Base-by-base conservation (phyloP, 345 rosid genomes). In the Physaria fendleri region DNA sequence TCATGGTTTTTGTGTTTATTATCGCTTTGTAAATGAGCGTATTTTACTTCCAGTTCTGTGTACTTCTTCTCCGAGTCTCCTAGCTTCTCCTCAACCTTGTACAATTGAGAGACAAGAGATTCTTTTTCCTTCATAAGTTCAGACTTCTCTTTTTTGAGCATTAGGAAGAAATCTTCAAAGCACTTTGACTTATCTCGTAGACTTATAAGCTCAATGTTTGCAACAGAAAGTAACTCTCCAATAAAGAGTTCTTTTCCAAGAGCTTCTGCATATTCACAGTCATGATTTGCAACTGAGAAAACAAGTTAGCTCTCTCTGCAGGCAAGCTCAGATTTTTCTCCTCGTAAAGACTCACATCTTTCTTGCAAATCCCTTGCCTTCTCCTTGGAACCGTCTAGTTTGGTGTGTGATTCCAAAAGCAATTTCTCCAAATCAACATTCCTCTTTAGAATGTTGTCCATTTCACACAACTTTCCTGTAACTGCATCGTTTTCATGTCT, bases 231-330 rank as follows among this genome's bases (percentile, higher is more conserved):
- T 22, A 78, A 48, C 66, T 77, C 70, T 82, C 86, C 65, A 83
- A 54, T 44, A 42, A 69, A 51, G 83, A 45, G 58, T 82, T 84
- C 71, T 75, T 78, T 73, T 79, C 88, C 65, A 84, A 69, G 64
- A 82, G 76, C 71, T 56, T 80, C 79, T 83, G 79, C 85, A 79
- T 85, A 77, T 74, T 85, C 59, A 27, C 84, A 12, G 85, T 76
- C 78, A 83, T 79, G 38, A 66, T 58, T 49, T 87, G 94, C 53
- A 93, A 73, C 77, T 89, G 99, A 12, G 90, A 87, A 24, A 89
- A 83, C 51, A 89, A 56, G 56, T 75, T 65, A 2, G 88, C 75
- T 77, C 82, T 83, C 71, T 87, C 97, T n/a, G 76, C 51, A 37
- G n/a, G 59, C 71, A 44, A 90, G 85, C 65, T 74, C 52, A 22